Percentiles rank a stretch among this genome's conserved stretches.
Evolutionary conservation across 768 basidiomycete genomes (phyloP).

Genomic region (Naganishia antarctica): DNA sequence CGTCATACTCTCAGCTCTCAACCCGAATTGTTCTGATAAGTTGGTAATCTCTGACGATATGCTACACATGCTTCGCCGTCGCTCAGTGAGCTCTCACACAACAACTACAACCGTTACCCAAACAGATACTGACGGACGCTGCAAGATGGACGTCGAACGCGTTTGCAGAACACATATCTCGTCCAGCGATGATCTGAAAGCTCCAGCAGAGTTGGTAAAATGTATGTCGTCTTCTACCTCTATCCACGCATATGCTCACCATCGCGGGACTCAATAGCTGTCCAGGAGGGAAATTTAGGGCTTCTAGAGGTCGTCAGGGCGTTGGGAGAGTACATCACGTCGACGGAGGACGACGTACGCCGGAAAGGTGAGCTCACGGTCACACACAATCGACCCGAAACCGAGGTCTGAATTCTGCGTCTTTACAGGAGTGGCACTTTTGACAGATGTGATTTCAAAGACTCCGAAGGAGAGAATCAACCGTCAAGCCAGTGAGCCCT

Average conservation of each 20-base stretch:
- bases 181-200: slow-evolving; percentile 35
- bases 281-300: slow-evolving; percentile 58
- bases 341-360: slow-evolving; percentile 72
- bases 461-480: slow-evolving; percentile 65
- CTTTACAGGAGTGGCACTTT: slow-evolving; percentile 71
- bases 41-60: too few species aligned
- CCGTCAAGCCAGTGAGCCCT: slow-evolving; percentile 67
- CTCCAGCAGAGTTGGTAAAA: slow-evolving; percentile 42
- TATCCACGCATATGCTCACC: too few species aligned
- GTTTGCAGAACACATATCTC: slow-evolving; percentile 46
- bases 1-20: slow-evolving; percentile 11
- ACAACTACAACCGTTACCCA: neutral
- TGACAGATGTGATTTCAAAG: slow-evolving; percentile 64
- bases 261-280: too few species aligned
- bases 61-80: too few species aligned
- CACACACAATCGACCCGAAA: neutral
- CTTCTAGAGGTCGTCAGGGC: slow-evolving; percentile 77
- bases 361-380: slow-evolving; percentile 71
- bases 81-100: too few species aligned
- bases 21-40: too few species aligned
- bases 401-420: neutral
- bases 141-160: slow-evolving; percentile 43
- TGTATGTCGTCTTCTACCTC: too few species aligned
- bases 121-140: neutral
- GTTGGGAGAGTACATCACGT: slow-evolving; percentile 79